phyloP scores from a whole-genome alignment of 2,329 filamentous ascomycete species.

The Phialocephala sp. region DNA sequence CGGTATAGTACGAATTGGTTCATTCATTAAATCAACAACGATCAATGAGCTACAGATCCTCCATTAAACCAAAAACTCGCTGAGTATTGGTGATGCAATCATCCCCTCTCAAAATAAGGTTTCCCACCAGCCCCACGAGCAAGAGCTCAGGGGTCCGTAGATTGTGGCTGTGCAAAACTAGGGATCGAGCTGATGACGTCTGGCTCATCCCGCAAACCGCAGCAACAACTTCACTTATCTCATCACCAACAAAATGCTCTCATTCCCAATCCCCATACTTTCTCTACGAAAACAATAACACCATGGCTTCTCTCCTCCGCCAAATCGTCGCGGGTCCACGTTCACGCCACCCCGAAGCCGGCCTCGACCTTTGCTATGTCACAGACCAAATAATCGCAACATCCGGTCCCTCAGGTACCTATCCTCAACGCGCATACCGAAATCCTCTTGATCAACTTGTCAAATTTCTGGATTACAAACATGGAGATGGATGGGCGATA shows the following conservation, averaged over 20 bases:
- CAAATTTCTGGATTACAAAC: conserved; percentile 83
- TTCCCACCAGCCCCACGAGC: neutral
- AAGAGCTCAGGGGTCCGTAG: neutral
- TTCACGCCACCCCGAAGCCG: conserved; percentile 81
- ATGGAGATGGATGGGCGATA: conserved; percentile 86
- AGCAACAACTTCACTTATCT: conserved; percentile 3
- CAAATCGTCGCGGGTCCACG: conserved; percentile 92
- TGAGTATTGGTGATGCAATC: neutral
- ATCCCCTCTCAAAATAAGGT: neutral
- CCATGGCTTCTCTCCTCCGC: conserved; percentile 78
- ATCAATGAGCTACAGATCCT: too few species aligned
- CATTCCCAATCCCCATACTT: neutral
- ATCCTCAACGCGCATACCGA: conserved; percentile 89
- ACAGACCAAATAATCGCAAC: conserved; percentile 75
- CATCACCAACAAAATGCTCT: conserved; percentile 4
- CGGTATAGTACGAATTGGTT: too few species aligned
- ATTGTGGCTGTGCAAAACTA: conserved; percentile 6
- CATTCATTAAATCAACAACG: too few species aligned
- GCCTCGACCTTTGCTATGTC: conserved; percentile 94
- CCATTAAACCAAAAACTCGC: too few species aligned
- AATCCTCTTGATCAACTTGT: conserved; percentile 90
- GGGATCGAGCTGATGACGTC: conserved; percentile 2
- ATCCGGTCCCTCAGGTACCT: conserved; percentile 87
- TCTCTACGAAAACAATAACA: conserved; percentile 4
- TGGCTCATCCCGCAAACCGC: neutral